phyloP scores from a whole-genome alignment of 2,329 filamentous ascomycete genomes.

The Dactylellina haptotyla region DNA sequence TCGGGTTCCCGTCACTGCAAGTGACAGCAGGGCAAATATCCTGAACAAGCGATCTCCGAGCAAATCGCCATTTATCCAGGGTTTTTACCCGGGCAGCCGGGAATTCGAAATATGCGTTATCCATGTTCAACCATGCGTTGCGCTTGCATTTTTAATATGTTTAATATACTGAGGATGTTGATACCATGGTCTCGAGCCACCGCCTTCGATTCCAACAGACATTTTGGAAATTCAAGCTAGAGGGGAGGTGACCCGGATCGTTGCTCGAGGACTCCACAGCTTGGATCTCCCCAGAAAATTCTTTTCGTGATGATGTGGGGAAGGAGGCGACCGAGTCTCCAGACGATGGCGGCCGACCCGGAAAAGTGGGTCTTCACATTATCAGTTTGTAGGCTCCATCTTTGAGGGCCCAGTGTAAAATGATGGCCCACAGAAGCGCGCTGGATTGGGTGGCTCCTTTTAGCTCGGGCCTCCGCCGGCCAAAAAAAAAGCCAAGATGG shows the following conservation, averaged over 20 bases:
- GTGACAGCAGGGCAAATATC: background rate
- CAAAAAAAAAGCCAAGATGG: conserved; percentile 34
- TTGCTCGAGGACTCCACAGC: too few relatives aligned
- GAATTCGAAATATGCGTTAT: conserved; percentile 3
- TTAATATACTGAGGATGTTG: background rate
- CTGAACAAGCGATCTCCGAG: background rate
- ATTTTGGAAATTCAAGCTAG: background rate
- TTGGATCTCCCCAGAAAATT: conserved; percentile 17
- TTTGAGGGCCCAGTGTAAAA: conserved; percentile 3
- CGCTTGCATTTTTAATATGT: background rate
- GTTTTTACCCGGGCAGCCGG: conserved; percentile 48
- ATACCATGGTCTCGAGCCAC: conserved; percentile 12
- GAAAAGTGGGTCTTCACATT: conserved; percentile 37
- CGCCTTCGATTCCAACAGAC: background rate
- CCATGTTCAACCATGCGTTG: conserved; percentile 7
- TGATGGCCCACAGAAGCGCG: conserved; percentile 23
- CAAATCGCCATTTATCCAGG: conserved; percentile 36
- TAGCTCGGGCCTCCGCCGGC: conserved; percentile 38
- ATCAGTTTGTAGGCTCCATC: background rate
- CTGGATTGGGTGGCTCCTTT: conserved; percentile 41
- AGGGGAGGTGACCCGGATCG: too few relatives aligned
- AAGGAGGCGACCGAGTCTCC: conserved; percentile 22
- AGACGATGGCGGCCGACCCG: conserved; percentile 16
- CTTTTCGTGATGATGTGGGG: conserved; percentile 24
- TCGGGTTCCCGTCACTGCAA: background rate